Percentiles rank a stretch among this genome's conserved stretches.
Conservation (phyloP, 2,329 filamentous ascomycete genomes). For the Pseudogymnoascus sp. region DNA sequence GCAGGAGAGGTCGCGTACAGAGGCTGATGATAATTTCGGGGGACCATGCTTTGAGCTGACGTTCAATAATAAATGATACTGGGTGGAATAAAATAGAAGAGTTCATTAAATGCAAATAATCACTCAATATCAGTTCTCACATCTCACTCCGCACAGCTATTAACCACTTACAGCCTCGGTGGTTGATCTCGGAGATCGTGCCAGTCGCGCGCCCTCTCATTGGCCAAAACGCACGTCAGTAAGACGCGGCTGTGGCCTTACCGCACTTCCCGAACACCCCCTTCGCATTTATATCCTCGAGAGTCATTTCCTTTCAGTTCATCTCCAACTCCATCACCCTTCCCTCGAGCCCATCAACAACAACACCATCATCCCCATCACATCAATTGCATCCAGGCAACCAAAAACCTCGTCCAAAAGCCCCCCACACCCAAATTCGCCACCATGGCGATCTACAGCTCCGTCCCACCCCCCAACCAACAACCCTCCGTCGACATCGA, state of each 20-base stretch:
- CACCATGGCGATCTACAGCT: constrained; percentile 45
- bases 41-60: not conserved
- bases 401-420: not conserved
- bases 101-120: not conserved
- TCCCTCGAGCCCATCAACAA: not conserved
- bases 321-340: not conserved
- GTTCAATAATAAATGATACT: not conserved
- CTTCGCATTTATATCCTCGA: not conserved
- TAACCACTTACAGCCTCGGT: not conserved
- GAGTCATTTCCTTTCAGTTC: not conserved
- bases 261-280: not conserved
- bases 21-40: not conserved
- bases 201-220: not conserved
- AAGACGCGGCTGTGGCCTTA: constrained; percentile 1
- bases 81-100: not conserved
- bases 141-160: not conserved
- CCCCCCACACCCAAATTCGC: not conserved
- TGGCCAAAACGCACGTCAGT: not conserved
- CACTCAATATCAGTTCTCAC: not conserved
- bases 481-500: constrained; percentile 47
- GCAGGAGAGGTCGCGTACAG: not conserved
- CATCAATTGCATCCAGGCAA: not conserved
- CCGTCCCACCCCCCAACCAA: constrained; percentile 42
- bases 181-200: not conserved
- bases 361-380: not conserved